A percentile compares a stretch with the other conserved stretches of the same genome.
phyloP scores from a whole-genome alignment of 1,139 yeast species.

The Geotrichum citri-aurantii region DNA sequence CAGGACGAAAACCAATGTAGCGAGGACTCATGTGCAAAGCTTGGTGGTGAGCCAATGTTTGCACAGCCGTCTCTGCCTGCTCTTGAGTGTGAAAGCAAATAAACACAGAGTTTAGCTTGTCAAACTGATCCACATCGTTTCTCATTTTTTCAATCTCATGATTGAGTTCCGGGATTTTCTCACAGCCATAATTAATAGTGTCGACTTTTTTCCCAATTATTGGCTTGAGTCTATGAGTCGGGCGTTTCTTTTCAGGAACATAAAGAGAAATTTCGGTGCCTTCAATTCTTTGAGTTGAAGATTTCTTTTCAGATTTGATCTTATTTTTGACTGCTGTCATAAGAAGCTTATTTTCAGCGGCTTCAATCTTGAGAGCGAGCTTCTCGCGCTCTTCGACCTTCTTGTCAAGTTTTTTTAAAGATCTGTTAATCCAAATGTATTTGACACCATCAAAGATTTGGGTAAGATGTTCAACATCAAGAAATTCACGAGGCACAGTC shows the following conservation, averaged over 20 bases:
- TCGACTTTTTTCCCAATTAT: conserved; percentile 81
- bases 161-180: conserved; percentile 62
- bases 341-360: conserved; percentile 57
- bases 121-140: conserved; percentile 37
- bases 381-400: conserved; percentile 57
- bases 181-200: conserved; percentile 66
- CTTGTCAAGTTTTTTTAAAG: conserved; percentile 52
- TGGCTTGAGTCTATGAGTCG: conserved; percentile 57
- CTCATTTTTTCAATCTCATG: conserved; percentile 51
- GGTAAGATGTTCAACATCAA: conserved; percentile 55
- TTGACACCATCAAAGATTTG: conserved; percentile 63
- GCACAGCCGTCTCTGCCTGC: conserved; percentile 86
- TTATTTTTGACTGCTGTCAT: conserved; percentile 54
- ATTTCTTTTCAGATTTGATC: conserved; percentile 60
- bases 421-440: conserved; percentile 70
- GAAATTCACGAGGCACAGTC: conserved; percentile 64
- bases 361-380: conserved; percentile 61
- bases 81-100: conserved; percentile 81
- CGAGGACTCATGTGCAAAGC: conserved; percentile 62
- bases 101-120: conserved; percentile 59
- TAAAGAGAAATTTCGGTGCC: conserved; percentile 55
- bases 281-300: conserved; percentile 35
- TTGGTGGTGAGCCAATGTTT: conserved; percentile 58
- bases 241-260: conserved; percentile 72
- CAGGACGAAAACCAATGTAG: conserved; percentile 65